phyloP scores from a whole-genome alignment of 2,329 filamentous ascomycete species.

The Fusarium metavorans region DNA sequence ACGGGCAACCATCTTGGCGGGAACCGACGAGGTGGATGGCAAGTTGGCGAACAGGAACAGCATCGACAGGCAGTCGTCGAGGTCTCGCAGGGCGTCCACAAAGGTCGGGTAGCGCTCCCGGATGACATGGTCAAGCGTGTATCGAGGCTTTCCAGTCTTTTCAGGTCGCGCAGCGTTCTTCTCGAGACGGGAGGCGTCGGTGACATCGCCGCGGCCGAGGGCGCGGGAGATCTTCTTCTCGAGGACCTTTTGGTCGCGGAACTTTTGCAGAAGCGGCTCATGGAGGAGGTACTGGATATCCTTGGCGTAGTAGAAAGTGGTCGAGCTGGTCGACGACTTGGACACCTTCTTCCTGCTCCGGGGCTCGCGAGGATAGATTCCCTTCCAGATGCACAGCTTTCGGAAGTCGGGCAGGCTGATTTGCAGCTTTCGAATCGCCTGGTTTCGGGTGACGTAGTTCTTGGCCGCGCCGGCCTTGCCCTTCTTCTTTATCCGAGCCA shows the following conservation, averaged over 20 bases:
- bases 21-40: conserved; percentile 88
- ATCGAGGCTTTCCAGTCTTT: conserved; percentile 88
- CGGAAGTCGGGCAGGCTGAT: conserved; percentile 97
- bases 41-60: conserved; percentile 98
- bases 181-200: conserved; percentile 89
- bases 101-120: conserved; percentile 99
- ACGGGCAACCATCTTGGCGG: conserved; percentile 93
- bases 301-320: conserved; percentile 92
- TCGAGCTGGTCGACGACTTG: conserved; percentile 89
- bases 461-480: conserved; percentile 92
- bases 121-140: conserved; percentile 96
- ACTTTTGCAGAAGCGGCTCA: conserved; percentile 92
- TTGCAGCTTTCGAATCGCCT: conserved; percentile 97
- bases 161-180: conserved; percentile 87
- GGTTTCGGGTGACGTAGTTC: conserved; percentile 97
- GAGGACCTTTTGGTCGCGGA: conserved; percentile 95
- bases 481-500: conserved; percentile 92
- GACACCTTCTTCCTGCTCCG: conserved; percentile 97
- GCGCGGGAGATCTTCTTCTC: conserved; percentile 98
- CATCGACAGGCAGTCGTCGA: conserved; percentile 97
- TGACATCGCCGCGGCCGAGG: conserved; percentile 89
- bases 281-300: conserved; percentile 99
- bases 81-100: conserved; percentile 89
- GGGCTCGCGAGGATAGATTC: conserved; percentile 97
- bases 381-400: conserved; percentile 99